Evolutionary conservation across 805 yeast genomes (phyloP).

Genomic region (Saccharomycopsis sp.): DNA sequence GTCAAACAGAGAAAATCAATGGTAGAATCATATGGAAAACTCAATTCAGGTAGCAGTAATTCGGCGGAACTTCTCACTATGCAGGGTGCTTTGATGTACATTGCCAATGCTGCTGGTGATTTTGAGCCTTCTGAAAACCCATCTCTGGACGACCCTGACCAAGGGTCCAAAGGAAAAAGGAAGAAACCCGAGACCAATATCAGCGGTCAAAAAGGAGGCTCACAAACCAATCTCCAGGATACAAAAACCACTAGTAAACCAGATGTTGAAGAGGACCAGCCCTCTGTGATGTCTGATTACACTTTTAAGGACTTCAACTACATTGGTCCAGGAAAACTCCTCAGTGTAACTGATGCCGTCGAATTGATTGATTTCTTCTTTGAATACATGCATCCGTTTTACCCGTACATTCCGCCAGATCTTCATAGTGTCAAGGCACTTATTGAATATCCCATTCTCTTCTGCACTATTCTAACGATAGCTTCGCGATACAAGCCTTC

Average conservation of each 20-base stretch:
- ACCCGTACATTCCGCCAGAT: slow-evolving; percentile 77
- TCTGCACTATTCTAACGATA: slow-evolving; percentile 76
- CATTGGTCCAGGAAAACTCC: slow-evolving; percentile 49
- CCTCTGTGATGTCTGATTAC: slow-evolving; percentile 31
- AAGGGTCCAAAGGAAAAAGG: neutral
- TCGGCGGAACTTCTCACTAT: slow-evolving; percentile 30
- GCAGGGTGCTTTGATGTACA: slow-evolving; percentile 60
- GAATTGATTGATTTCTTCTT: slow-evolving; percentile 56
- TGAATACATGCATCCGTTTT: slow-evolving; percentile 78
- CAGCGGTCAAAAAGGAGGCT: neutral
- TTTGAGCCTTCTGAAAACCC: slow-evolving; percentile 63
- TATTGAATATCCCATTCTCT: slow-evolving; percentile 71
- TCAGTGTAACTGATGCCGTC: slow-evolving; percentile 59
- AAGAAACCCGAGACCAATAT: neutral
- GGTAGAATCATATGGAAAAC: slow-evolving; percentile 1
- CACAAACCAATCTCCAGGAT: neutral
- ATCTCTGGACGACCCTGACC: too few relatives aligned
- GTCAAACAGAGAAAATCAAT: slow-evolving; percentile 7
- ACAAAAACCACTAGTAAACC: neutral
- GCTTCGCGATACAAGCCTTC: slow-evolving; percentile 70
- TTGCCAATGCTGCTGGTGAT: slow-evolving; percentile 76
- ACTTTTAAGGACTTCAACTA: slow-evolving; percentile 55
- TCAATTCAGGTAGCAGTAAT: neutral
- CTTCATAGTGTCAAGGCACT: slow-evolving; percentile 59
- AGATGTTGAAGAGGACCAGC: slow-evolving; percentile 19